Conservation (phyloP, 2,329 filamentous ascomycete species). For the Penicillium sclerotiorum region DNA sequence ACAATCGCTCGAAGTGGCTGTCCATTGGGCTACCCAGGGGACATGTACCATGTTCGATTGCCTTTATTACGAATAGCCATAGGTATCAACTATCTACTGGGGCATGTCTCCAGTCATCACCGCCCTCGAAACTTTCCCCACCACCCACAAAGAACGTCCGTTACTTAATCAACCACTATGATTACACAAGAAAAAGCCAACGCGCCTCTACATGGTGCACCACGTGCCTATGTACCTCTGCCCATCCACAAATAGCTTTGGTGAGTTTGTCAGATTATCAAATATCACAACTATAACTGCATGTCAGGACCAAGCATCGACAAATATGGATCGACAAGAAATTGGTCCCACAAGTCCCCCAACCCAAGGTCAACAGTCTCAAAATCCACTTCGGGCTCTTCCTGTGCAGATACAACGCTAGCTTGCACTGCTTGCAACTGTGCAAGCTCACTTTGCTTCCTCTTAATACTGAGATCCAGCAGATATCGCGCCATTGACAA, state of each 20-base stretch:
- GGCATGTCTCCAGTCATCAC: too few relatives aligned
- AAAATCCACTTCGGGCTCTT: constrained; percentile 11
- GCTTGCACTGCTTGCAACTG: constrained; percentile 33
- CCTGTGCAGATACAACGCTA: constrained; percentile 16
- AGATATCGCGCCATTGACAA: constrained; percentile 33
- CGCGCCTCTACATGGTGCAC: too few relatives aligned
- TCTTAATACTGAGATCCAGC: constrained; percentile 29
- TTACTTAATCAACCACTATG: too few relatives aligned
- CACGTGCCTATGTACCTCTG: too few relatives aligned
- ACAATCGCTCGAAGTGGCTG: too few relatives aligned
- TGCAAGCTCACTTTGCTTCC: constrained; percentile 33
- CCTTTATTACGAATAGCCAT: too few relatives aligned
- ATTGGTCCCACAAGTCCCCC: constrained; percentile 37
- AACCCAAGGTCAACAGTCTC: constrained; percentile 24
- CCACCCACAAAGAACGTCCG: too few relatives aligned
- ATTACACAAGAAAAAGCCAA: too few relatives aligned
- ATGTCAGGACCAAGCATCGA: constrained; percentile 27
- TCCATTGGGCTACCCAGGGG: too few relatives aligned
- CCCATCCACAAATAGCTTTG: neutral
- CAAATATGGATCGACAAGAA: constrained; percentile 34
- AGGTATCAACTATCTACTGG: too few relatives aligned
- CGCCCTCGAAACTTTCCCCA: too few relatives aligned
- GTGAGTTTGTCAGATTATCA: neutral
- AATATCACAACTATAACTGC: constrained; percentile 11
- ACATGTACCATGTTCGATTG: too few relatives aligned